Base-by-base conservation (phyloP, 2,329 filamentous ascomycete species). In the Zymoseptoria passerinii region DNA sequence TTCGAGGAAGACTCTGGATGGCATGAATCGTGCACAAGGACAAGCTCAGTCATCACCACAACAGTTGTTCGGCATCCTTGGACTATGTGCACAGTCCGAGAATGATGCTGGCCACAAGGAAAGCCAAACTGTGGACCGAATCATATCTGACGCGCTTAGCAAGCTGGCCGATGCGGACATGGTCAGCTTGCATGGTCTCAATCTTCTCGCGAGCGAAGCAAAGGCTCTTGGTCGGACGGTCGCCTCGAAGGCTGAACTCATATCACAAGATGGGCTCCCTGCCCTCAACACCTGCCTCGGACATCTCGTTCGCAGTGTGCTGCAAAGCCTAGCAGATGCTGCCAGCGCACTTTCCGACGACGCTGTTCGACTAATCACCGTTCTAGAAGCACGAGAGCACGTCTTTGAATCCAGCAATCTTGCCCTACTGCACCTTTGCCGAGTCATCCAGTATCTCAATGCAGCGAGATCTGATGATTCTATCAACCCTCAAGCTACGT, bases 161-260 rank as follows among this genome's bases (percentile, higher is more conserved):
- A 54, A 48, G 35, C 23, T 58, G n/a, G 13, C 20, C 4, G 51
- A 50, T 3, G 66, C 70, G 1, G 66, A 72, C 23, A 68, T 74
- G 53, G 74, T 77, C 3, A 68, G 70, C 23, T 65, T 79, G 8
- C 63, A 65, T 28, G 69, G 73, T 57, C 66, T 79, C 23, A 70
- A 73, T 51, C 70, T 76, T 13, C 73, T 79, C 48, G 70, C 74
- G 53, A 62, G 66, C 1, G 77, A 79, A 60, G 60, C 75, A 10
- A 64, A 72, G 4, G 66, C 72, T 1, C 64, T 78, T 10, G 71
- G 73, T 0, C 71, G 73, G 50, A 64, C 73, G 4, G 35, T 76
- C 1, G 66, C 71, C 6, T 64, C 70, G 4, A 69, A 74, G 51
- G 68, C 71, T 0, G 63, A 70, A 28, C 64, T 65, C 5, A 65